These are phyloP conservation scores for Neocallimastix lanati DNA, from an alignment of 192 early-diverging fungal species.

Conservation along the genomic window DNA sequence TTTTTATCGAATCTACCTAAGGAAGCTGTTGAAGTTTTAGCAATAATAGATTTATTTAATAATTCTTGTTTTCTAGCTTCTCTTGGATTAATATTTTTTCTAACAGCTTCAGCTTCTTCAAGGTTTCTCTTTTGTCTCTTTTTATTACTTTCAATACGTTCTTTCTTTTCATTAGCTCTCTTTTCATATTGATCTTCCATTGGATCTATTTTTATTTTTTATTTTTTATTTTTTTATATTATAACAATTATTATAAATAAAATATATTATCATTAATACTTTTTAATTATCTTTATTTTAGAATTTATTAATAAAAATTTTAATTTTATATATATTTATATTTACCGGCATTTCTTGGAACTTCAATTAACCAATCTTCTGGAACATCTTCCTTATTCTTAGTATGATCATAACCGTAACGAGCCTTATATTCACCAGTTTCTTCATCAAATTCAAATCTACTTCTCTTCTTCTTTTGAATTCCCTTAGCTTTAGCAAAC, in stretches of 20 bases:
- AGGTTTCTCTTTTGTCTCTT: slow-evolving; percentile 69
- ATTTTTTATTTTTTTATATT: too few species aligned
- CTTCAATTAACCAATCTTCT: slow-evolving; percentile 89
- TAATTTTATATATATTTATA: too few species aligned
- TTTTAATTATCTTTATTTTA: too few species aligned
- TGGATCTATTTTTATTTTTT: slow-evolving; percentile 51
- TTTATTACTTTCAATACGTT: slow-evolving; percentile 68
- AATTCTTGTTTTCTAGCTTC: slow-evolving; percentile 53
- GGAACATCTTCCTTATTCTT: slow-evolving; percentile 39
- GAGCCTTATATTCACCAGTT: slow-evolving; percentile 61
- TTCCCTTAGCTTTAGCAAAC: slow-evolving; percentile 92
- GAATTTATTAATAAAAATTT: too few species aligned
- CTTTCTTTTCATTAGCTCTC: slow-evolving; percentile 67
- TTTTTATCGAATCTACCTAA: slow-evolving; percentile 78
- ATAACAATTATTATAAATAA: too few species aligned
- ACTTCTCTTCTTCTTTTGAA: slow-evolving; percentile 67
- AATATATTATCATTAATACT: too few species aligned
- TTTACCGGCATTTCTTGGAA: slow-evolving; percentile 45
- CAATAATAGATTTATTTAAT: slow-evolving; percentile 46
- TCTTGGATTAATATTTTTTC: slow-evolving; percentile 25
- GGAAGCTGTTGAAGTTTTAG: slow-evolving; percentile 72
- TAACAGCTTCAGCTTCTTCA: slow-evolving; percentile 50
- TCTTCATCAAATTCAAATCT: slow-evolving; percentile 71
- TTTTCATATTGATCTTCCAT: slow-evolving; percentile 74
- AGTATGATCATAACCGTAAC: slow-evolving; percentile 75